A percentile compares a stretch with the other conserved stretches of the same genome.
Conservation (phyloP, 768 basidiomycete species). For the Cyathus striatus region DNA sequence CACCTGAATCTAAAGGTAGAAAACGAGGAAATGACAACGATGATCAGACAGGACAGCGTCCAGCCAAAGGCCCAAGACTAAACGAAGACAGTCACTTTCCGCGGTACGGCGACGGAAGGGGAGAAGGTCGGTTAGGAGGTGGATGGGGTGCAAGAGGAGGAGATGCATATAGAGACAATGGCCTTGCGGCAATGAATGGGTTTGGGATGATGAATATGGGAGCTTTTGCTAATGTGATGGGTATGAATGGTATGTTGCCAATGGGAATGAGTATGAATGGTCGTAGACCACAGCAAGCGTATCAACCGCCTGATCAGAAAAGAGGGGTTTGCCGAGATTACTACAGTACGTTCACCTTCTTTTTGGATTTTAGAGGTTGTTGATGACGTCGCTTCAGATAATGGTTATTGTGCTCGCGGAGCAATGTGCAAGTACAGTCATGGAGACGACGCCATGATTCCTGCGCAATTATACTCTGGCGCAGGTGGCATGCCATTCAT, state of each 20-base stretch:
- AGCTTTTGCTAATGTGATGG: constrained; percentile 21
- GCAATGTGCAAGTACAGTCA: constrained; percentile 90
- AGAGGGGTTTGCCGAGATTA: constrained; percentile 88
- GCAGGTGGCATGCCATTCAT: constrained; percentile 38
- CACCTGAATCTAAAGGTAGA: constrained; percentile 46
- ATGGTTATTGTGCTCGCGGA: constrained; percentile 88
- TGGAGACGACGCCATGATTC: constrained; percentile 82
- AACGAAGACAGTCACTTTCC: constrained; percentile 62
- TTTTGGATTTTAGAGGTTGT: constrained; percentile 1
- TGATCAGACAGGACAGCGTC: constrained; percentile 51
- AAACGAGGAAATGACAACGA: constrained; percentile 66
- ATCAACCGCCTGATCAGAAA: constrained; percentile 68
- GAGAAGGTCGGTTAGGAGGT: constrained; percentile 28
- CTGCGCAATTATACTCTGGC: constrained; percentile 62
- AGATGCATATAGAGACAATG: constrained; percentile 27
- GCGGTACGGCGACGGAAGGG: constrained; percentile 43
- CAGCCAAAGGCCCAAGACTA: constrained; percentile 71
- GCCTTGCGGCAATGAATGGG: constrained; percentile 22
- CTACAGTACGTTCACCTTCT: constrained; percentile 60
- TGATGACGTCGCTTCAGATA: constrained; percentile 45
- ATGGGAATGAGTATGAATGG: constrained; percentile 36
- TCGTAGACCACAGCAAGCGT: constrained; percentile 50
- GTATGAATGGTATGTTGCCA: constrained; percentile 29
- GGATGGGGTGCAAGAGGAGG: constrained; percentile 38
- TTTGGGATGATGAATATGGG: constrained; percentile 14